phyloP scores from a whole-genome alignment of 2,329 filamentous ascomycete species.

The Tympanopsis confertula region DNA sequence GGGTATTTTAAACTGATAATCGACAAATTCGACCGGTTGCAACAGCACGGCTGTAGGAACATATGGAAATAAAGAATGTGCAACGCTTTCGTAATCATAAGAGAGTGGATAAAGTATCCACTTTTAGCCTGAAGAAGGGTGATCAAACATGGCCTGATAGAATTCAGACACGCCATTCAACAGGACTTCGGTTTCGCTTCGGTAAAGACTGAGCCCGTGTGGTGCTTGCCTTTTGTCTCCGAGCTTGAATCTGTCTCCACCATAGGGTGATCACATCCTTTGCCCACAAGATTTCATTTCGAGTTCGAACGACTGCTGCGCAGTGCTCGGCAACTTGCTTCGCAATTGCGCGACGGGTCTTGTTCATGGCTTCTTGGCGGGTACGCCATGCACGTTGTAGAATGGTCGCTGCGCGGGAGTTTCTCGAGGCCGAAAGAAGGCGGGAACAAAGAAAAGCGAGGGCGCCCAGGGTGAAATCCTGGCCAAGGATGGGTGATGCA shows the following conservation, averaged over 20 bases:
- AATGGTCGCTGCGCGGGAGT: conserved; percentile 3
- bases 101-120: too few relatives aligned
- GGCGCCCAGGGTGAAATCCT: conserved; percentile 39
- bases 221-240: too few relatives aligned
- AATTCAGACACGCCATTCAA: too few relatives aligned
- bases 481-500: conserved; percentile 28
- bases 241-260: not conserved
- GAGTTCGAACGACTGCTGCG: not conserved
- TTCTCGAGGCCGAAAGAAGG: conserved; percentile 33
- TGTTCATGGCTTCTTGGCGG: not conserved
- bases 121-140: too few relatives aligned
- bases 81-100: too few relatives aligned
- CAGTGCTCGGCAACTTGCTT: not conserved
- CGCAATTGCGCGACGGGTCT: not conserved
- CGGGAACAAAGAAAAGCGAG: conserved; percentile 46
- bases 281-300: not conserved
- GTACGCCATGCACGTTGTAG: not conserved
- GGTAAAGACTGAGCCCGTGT: too few relatives aligned
- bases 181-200: too few relatives aligned
- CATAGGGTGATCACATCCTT: not conserved
- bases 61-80: too few relatives aligned
- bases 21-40: too few relatives aligned
- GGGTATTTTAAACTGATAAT: too few relatives aligned
- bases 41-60: too few relatives aligned
- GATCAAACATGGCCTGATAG: too few relatives aligned